Evolutionary conservation across 2,329 filamentous ascomycete species (phyloP), one percentile per base, ranked within the genome.

Genomic region (Aspergillus viridinutans): DNA sequence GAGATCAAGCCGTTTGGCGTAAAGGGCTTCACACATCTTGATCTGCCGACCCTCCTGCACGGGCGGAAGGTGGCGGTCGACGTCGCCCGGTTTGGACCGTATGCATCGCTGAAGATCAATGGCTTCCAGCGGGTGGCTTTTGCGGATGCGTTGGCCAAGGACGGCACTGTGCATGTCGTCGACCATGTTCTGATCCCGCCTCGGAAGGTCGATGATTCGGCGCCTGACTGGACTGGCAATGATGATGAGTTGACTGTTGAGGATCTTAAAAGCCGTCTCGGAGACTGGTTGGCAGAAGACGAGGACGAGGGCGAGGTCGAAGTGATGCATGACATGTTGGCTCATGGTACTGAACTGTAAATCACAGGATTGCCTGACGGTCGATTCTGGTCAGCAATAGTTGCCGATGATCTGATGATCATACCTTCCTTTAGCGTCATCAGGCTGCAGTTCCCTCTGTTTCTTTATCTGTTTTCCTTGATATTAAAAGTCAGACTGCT

Each of bases 101-200:
- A 89, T 66, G 84, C 89, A 53, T 81, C 75, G 4, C 86, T 96
- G 59, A 85, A 85, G 69, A 81, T 96, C 67, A 96, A 96, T 67
- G 90, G 86, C 14, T 87, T 86, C 63, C 79, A 81, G 2, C 78
- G 78, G 6, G 88, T 95, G 1, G 78, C 79, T 0, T 77, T 90
- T 6, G 79, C 86, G 60, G 91, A 96, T 69, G 87, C 81, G 0
- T 73, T 94, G 55, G 89, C 87, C 0, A 83, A 81, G 67, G 90
- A 96, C 69, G 92, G 92, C 32, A 91, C 93, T 14, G 83, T 96
- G 40, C 92, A 96, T 56, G 85, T 93, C 17, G 79, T 94, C 0
- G 80, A 82, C 50, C 81, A 81, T 56, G 85, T 96, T 0, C 76
- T 95, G 56, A 85, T 97, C 61, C 92, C 92, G 45, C 90, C 91